Base-by-base conservation (phyloP, 768 basidiomycete species). In the Mycena epipterygia region DNA sequence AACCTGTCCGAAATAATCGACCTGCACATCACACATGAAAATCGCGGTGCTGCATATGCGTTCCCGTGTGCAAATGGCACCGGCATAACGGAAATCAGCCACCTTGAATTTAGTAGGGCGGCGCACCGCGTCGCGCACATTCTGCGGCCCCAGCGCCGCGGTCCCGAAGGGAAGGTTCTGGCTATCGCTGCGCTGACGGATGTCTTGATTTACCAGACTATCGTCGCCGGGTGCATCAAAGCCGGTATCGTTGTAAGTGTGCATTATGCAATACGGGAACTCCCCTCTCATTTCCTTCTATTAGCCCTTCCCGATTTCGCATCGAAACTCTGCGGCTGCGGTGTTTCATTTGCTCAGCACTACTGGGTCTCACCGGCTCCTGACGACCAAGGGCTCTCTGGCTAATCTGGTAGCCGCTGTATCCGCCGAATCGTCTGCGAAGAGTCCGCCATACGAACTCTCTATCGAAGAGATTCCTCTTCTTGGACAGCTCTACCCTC, bases 231-330 rank as follows among this genome's bases (percentile, higher is more conserved):
- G 0, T 68, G 83, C 30, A 78, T 82, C 35, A 76, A 76, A 33
- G 81, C 83, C 2, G 84, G 83, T 9, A 73, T 80, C 30, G 72
- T 83, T 56, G 83, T 83, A 59, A 51, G 81, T 75, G 14, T 16
- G 2, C 35, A 23, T 42, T 55, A 51, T 32, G n/a, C 19, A 13
- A 23, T 37, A n/a, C 25, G 8, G 2, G 39, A 42, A n/a, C 1
- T 23, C n/a, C 5, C 30, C 21, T 16, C 46, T 51, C 46, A 58
- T 4, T 21, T 55, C 12, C n/a, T n/a, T n/a, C n/a, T n/a, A n/a
- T n/a, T 23, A 85, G 85, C 83, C 84, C 23, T 83, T 82, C 66
- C 79, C 80, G 0, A 84, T 85, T 48, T 84, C 83, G 5, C 81
- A 81, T 42, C 80, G 84, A 30, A 83, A 83, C 64, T 81, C 84